Base-by-base conservation (phyloP, 345 rosid species). In the Populus ilicifolia region DNA sequence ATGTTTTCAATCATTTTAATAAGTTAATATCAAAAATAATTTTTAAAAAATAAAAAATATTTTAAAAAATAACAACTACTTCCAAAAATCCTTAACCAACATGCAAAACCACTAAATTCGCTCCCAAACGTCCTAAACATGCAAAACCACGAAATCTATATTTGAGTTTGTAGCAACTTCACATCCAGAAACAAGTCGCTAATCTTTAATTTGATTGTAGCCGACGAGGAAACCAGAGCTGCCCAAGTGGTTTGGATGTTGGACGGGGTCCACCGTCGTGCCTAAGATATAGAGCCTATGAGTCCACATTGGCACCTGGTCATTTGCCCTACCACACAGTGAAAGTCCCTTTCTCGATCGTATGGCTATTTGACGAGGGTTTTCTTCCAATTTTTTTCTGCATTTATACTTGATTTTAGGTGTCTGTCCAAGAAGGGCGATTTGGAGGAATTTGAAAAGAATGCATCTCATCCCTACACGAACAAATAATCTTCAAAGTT, bases 381-480 rank as follows among this genome's bases (percentile, higher is more conserved):
- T 44, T 48, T 7, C 9, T 52, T 11, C 7, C n/a, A 4, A 33
- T 30, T 7, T 71, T 44, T 25, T 29, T 48, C 8, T 0, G 13
- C 8, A 52, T 33, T 20, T 11, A 35, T 9, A 11, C 5, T 21
- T 44, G 5, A 8, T n/a, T 56, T 46, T 35, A 3, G 21, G 17
- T 3, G 59, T 67, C 41, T 12, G 46, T 69, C 67, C 35, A 70
- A 70, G 30, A 30, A 5, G 3, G 48, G 1, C 13, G 59, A 44
- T 77, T 73, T 14, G 21, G 2, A 63, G 16, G 29, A 8, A 21
- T 41, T 75, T 65, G 66, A 75, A 74, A 67, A 43, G 78, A 33
- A 68, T 21, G 70, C 59, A 72, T 79, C 69, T 70, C 30, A 56
- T 69, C 78, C 64, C 46, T 67, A 70, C 69, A 46, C 46, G 71